Evolutionary conservation across 257 asterid genomes (phyloP), one percentile per base, ranked within the genome.

Genomic region (Cynanchum wilfordii): DNA sequence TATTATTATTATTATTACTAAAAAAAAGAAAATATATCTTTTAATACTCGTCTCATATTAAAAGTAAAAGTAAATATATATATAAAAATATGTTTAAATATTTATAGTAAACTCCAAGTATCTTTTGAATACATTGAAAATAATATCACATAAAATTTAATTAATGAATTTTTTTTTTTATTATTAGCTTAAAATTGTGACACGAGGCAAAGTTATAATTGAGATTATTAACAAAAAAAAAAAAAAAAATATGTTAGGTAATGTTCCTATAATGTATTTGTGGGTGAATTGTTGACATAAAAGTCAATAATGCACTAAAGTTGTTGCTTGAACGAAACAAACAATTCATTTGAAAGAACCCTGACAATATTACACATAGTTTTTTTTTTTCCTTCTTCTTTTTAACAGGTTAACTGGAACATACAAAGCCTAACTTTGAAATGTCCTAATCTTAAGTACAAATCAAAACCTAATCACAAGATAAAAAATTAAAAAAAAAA

Each of bases 361-460:
- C 78, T 76, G 80, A 58, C 7, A 76, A 80, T 74, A 75, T 78
- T 73, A 87, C 90, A 87, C 91, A 84, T 87, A 7, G 7, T 11
- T 7, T 7, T 38, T 38, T 40, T 8, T 40, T 40, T 40, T 40
- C 7, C 7, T 40, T 8, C 6, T 42, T 82, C 33, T 84, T 81
- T 84, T 83, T 19, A 89, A 81, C 76, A 70, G 79, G 79, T 84
- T 75, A 82, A 82, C 76, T 66, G 75, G 30, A 79, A 70, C 85
- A 72, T 74, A 76, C 82, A 78, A 54, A 69, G 74, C 85, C 92
- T 86, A 84, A 71, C 80, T 71, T 78, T 54, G 70, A 64, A 36
- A 80, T 80, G 71, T 84, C 86, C 79, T 81, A 78, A 77, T 82
- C 93, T 87, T 42, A 87, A 80, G 75, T 86, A 78, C 88, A 79